Percentiles rank a stretch among this genome's conserved stretches.
Conservation (phyloP, 78 protist species). For the Cyanophora paradoxa region DNA sequence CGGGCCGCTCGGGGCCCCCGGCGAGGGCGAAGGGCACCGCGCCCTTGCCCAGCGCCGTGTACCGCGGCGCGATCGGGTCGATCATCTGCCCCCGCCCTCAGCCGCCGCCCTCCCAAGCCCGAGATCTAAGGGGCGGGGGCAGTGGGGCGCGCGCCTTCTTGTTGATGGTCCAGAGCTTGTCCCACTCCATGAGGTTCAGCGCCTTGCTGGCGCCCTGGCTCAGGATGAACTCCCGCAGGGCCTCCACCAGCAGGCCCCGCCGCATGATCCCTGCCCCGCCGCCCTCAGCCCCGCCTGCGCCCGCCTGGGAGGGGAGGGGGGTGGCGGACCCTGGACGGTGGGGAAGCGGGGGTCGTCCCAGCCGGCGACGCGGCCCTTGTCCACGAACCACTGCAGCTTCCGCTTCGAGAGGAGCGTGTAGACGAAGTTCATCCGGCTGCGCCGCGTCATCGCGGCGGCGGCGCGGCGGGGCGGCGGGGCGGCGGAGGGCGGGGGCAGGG, state of each 20-base stretch:
- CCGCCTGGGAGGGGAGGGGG: background rate
- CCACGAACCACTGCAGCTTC: constrained; percentile 26
- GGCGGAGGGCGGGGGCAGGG: no score
- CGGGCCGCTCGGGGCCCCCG: constrained; percentile 28
- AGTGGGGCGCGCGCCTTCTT: no score
- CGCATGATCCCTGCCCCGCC: no score
- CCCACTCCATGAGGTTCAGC: constrained; percentile 59
- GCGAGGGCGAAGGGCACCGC: constrained; percentile 20
- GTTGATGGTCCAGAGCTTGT: constrained; percentile 89
- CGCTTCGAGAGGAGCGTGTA: constrained; percentile 41
- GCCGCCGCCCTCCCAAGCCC: no score
- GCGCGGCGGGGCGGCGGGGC: no score
- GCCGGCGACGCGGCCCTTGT: constrained; percentile 71
- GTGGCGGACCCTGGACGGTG: constrained; percentile 86
- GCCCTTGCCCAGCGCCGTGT: background rate
- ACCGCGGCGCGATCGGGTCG: constrained; percentile 74
- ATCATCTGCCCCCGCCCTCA: no score
- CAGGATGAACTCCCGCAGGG: constrained; percentile 68
- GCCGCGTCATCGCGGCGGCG: no score
- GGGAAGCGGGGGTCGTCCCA: constrained; percentile 99
- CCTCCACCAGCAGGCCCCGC: constrained; percentile 88
- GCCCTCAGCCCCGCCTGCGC: no score
- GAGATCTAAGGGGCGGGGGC: no score
- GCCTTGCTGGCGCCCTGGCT: constrained; percentile 66
- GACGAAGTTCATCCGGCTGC: no score